Conservation (phyloP, 495 filamentous ascomycete genomes). For the Aspergillus ostianus region DNA sequence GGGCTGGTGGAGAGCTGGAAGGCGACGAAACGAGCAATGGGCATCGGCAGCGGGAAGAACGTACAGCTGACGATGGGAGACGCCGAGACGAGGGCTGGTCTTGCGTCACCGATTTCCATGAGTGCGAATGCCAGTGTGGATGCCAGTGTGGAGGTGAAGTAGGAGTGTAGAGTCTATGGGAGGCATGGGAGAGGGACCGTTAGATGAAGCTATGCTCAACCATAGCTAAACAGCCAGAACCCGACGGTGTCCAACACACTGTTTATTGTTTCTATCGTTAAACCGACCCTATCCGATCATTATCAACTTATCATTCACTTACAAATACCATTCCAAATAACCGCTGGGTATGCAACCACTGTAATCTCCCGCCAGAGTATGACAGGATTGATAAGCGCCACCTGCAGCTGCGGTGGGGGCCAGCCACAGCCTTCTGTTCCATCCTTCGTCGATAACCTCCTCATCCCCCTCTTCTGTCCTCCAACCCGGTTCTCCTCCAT, state of each 20-base stretch:
- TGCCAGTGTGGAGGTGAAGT: conserved; percentile 36
- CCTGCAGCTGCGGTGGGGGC: no score
- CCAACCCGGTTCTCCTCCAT: neutral
- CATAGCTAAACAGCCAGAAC: neutral
- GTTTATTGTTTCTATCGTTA: neutral
- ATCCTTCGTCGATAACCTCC: neutral
- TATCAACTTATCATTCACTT: neutral
- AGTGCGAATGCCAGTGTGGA: conserved; percentile 38
- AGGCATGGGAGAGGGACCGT: neutral
- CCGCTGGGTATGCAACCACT: neutral
- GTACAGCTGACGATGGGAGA: conserved; percentile 32
- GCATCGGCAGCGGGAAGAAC: conserved; percentile 38
- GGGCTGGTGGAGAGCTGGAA: conserved; percentile 67
- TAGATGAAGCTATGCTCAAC: conserved; percentile 13
- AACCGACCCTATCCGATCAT: neutral
- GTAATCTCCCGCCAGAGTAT: neutral
- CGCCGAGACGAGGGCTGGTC: conserved; percentile 31
- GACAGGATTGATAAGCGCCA: no score
- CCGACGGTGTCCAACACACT: conserved; percentile 9
- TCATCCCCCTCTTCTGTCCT: neutral
- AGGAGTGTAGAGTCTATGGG: conserved; percentile 2
- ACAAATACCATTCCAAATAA: neutral
- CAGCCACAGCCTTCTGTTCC: no score
- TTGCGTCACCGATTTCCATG: conserved; percentile 24
- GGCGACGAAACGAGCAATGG: conserved; percentile 52